Percentiles rank a stretch among this genome's conserved stretches.
Evolutionary conservation across 2,329 filamentous ascomycete species (phyloP).

Genomic region (Fusarium brevicatenulatum): DNA sequence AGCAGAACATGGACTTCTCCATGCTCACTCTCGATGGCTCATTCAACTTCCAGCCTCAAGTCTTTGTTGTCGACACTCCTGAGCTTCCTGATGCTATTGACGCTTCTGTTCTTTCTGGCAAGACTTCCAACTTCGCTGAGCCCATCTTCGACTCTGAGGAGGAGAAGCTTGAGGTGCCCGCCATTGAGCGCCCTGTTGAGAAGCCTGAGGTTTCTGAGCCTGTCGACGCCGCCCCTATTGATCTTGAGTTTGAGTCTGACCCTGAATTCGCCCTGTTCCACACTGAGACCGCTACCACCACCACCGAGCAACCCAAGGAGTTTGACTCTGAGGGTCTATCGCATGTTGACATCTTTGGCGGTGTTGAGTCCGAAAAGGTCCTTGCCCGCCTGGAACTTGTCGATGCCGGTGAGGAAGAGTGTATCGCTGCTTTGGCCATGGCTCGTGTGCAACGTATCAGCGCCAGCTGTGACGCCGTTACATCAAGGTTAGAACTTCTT

Average conservation of each 20-base stretch:
- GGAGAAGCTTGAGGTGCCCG: conserved; percentile 66
- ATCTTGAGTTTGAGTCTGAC: conserved; percentile 71
- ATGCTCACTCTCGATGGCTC: conserved; percentile 70
- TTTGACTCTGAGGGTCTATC: conserved; percentile 56
- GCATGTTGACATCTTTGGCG: conserved; percentile 59
- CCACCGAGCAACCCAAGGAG: conserved; percentile 48
- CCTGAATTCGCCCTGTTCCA: conserved; percentile 70
- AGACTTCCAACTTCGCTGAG: conserved; percentile 67
- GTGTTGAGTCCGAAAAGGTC: conserved; percentile 71
- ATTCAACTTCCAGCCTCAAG: conserved; percentile 73
- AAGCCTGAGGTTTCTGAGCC: conserved; percentile 47
- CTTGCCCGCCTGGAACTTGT: conserved; percentile 72
- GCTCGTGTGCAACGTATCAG: conserved; percentile 62
- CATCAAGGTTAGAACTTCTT: conserved; percentile 52
- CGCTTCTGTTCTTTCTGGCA: conserved; percentile 74
- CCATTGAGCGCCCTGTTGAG: conserved; percentile 61
- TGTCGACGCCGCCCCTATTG: conserved; percentile 46
- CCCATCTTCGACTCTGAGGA: conserved; percentile 56
- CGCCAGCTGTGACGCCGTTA: conserved; percentile 49
- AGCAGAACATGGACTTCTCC: conserved; percentile 79
- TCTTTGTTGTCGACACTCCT: conserved; percentile 80
- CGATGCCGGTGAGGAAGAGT: conserved; percentile 63
- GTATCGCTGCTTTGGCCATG: conserved; percentile 56
- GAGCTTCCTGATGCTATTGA: conserved; percentile 71
- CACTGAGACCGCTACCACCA: conserved; percentile 49